Percentiles rank a stretch among this genome's conserved stretches.
These are phyloP conservation scores for Lactifluus hygrophoroides DNA, from an alignment of 768 basidiomycete species.

Conservation along the genomic window DNA sequence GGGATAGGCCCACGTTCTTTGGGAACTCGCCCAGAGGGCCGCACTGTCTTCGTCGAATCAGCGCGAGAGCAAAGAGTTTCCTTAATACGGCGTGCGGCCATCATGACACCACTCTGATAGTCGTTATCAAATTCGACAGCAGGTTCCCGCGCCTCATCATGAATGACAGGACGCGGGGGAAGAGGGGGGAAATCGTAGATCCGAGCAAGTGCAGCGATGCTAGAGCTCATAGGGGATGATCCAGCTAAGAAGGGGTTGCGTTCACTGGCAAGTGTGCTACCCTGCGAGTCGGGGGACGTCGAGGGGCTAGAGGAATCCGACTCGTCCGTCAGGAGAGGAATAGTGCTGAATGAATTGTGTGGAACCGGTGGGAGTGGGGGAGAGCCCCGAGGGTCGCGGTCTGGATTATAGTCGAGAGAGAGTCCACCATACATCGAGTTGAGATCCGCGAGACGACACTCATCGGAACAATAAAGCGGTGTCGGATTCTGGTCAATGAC, in stretches of 20 bases:
- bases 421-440: conserved; percentile 30
- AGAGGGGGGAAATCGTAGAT: conserved; percentile 43
- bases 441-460: conserved; percentile 58
- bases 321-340: conserved; percentile 26
- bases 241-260: conserved; percentile 16
- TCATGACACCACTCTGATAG: conserved; percentile 57
- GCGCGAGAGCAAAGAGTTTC: conserved; percentile 38
- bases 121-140: conserved; percentile 26
- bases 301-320: conserved; percentile 24
- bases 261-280: conserved; percentile 12
- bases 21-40: conserved; percentile 19
- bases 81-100: conserved; percentile 52
- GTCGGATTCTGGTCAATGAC: conserved; percentile 76
- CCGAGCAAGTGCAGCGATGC: conserved; percentile 31
- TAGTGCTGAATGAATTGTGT: conserved; percentile 28
- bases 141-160: conserved; percentile 25
- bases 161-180: conserved; percentile 43
- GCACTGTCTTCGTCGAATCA: conserved; percentile 24
- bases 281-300: conserved; percentile 20
- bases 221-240: conserved; percentile 23
- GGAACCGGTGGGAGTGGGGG: conserved; percentile 36
- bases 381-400: conserved; percentile 30
- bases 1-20: conserved; percentile 39
- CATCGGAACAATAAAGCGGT: conserved; percentile 78
- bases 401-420: conserved; percentile 41